Conservation (phyloP, 1,284 basidiomycete species). For the Rhodotorula sp. region DNA sequence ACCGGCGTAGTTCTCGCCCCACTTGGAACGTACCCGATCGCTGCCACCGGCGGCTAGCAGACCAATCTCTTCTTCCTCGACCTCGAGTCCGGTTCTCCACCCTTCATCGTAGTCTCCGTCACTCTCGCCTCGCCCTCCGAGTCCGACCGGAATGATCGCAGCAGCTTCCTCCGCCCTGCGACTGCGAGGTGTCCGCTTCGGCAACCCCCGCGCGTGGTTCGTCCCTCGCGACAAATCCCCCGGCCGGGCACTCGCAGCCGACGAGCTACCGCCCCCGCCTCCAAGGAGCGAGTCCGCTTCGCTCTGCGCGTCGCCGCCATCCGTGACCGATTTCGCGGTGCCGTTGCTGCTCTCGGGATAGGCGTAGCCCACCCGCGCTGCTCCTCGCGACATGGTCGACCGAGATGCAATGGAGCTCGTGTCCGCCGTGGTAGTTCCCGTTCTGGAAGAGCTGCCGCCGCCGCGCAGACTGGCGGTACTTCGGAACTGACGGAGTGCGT, state of each 20-base stretch:
- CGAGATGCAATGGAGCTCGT: not conserved
- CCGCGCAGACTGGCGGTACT: not conserved
- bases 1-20: not conserved
- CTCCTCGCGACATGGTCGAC: not conserved
- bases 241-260: constrained; percentile 3
- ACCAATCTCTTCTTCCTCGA: constrained; percentile 30
- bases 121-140: constrained; percentile 29
- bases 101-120: constrained; percentile 39
- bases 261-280: not conserved
- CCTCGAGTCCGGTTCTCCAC: constrained; percentile 25
- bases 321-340: constrained; percentile 1
- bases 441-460: not conserved
- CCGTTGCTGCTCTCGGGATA: constrained; percentile 8
- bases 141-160: not conserved
- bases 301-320: constrained; percentile 10
- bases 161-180: not conserved
- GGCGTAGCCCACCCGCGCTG: not conserved
- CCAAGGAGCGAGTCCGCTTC: constrained; percentile 16
- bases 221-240: not conserved
- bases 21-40: constrained; percentile 8
- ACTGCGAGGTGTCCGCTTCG: not conserved
- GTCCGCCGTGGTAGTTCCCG: not conserved
- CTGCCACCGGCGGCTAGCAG: constrained; percentile 9
- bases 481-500: constrained; percentile 35
- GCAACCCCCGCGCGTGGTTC: not conserved